Evolutionary conservation across 2,329 filamentous ascomycete genomes (phyloP).

Genomic region (Laburnicola sp.): DNA sequence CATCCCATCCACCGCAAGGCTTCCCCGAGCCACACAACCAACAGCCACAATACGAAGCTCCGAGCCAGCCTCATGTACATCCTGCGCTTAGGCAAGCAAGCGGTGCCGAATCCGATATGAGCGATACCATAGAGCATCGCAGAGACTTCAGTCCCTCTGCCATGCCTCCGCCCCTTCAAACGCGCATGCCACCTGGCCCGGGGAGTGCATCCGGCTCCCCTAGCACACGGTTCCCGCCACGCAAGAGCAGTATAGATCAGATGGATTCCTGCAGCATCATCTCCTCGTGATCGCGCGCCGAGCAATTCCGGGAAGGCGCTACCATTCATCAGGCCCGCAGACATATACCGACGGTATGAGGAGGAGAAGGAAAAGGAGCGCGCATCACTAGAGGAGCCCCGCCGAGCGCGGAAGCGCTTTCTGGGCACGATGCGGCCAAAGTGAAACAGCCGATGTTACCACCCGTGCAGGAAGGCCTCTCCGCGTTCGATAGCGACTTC

Average conservation of each 20-base stretch:
- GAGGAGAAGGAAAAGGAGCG: conserved; percentile 65
- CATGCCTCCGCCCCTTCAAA: conserved; percentile 54
- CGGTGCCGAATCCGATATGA: conserved; percentile 35
- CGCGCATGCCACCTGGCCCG: conserved; percentile 47
- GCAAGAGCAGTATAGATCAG: conserved; percentile 65
- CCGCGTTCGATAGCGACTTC: conserved; percentile 35
- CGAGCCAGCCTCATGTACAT: conserved; percentile 13
- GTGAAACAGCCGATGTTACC: conserved; percentile 19
- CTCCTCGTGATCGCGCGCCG: conserved; percentile 32
- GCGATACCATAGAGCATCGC: conserved; percentile 44
- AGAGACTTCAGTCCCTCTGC: conserved; percentile 59
- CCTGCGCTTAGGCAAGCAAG: conserved; percentile 26
- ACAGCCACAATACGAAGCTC: conserved; percentile 17
- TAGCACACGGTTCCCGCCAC: conserved; percentile 57
- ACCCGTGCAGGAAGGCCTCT: conserved; percentile 20
- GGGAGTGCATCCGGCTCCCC: conserved; percentile 33
- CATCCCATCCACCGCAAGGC: conserved; percentile 26
- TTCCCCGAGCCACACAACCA: conserved; percentile 9
- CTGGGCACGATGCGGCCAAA: neutral
- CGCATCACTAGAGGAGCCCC: conserved; percentile 60
- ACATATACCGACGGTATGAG: conserved; percentile 73
- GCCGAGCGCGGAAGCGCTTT: conserved; percentile 57
- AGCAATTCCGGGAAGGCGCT: conserved; percentile 55
- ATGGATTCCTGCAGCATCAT: conserved; percentile 26
- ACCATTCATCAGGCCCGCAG: conserved; percentile 71